A percentile compares a stretch with the other conserved stretches of the same genome.
Evolutionary conservation across 1,284 basidiomycete species (phyloP).

Genomic region (Ganoderma multipileum): DNA sequence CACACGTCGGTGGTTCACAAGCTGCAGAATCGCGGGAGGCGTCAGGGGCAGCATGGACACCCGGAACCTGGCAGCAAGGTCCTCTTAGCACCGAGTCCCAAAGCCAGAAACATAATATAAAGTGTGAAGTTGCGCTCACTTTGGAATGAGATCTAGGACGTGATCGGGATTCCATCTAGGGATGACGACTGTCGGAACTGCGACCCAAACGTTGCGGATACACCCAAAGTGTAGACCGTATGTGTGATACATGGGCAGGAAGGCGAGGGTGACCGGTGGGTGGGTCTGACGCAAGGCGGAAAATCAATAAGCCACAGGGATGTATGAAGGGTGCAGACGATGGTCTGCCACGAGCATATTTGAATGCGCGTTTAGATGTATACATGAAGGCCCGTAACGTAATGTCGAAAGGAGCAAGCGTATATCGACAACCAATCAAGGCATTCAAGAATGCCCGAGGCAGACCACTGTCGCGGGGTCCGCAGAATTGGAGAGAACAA

Average conservation of each 20-base stretch:
- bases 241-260: constrained; percentile 74
- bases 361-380: background rate
- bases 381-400: background rate
- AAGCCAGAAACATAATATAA: background rate
- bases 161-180: constrained; percentile 64
- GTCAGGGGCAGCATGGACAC: constrained; percentile 59
- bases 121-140: constrained; percentile 45
- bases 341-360: background rate
- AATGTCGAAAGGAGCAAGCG: background rate
- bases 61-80: constrained; percentile 49
- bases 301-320: background rate
- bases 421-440: background rate
- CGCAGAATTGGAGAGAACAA: background rate
- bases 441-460: background rate
- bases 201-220: constrained; percentile 53
- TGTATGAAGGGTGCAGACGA: background rate
- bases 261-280: constrained; percentile 54
- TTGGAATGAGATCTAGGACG: constrained; percentile 50
- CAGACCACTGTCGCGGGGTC: background rate
- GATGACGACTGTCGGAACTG: constrained; percentile 57
- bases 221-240: constrained; percentile 64
- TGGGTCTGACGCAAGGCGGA: constrained; percentile 9
- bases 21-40: constrained; percentile 71
- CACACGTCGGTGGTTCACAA: constrained; percentile 62
- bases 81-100: background rate